Conservation (phyloP, 306 rosid genomes). For the Boehmeria nivea region DNA sequence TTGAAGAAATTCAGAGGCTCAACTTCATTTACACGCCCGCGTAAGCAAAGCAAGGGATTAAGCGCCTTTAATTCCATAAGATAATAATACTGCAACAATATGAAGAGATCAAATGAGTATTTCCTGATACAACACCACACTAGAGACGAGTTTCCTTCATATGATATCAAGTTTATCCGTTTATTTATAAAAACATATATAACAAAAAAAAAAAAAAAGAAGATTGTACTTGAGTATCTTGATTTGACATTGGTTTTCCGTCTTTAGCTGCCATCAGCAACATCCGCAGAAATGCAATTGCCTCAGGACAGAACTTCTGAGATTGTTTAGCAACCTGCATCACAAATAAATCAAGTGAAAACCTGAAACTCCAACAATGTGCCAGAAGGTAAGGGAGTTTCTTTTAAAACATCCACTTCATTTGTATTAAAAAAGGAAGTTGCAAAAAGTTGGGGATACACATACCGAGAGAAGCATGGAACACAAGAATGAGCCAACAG, state of each 20-base stretch:
- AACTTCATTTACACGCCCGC: constrained; percentile 36
- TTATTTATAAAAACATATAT: too few species aligned
- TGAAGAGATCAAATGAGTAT: constrained; percentile 17
- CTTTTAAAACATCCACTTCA: background rate
- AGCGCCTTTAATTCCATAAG: constrained; percentile 54
- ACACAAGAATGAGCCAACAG: constrained; percentile 78
- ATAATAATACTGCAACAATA: constrained; percentile 47
- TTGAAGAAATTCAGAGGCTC: constrained; percentile 54
- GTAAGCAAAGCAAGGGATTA: constrained; percentile 44
- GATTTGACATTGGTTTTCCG: constrained; percentile 27
- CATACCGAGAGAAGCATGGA: constrained; percentile 84
- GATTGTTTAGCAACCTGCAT: constrained; percentile 69
- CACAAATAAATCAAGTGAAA: constrained; percentile 22
- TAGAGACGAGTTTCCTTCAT: too few species aligned
- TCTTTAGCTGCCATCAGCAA: constrained; percentile 50
- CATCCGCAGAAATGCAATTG: constrained; percentile 57
- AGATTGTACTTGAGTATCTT: constrained; percentile 58
- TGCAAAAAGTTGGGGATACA: constrained; percentile 15
- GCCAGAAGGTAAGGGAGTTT: background rate
- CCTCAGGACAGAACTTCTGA: constrained; percentile 78
- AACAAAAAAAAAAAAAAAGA: constrained; percentile 1
- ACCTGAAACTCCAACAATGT: constrained; percentile 15
- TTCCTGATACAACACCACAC: constrained; percentile 11
- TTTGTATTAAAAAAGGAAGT: background rate
- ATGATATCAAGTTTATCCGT: too few species aligned